These are phyloP conservation scores for Staphylotrichum tortipilum DNA, from an alignment of 495 filamentous ascomycete genomes.

Conservation along the genomic window DNA sequence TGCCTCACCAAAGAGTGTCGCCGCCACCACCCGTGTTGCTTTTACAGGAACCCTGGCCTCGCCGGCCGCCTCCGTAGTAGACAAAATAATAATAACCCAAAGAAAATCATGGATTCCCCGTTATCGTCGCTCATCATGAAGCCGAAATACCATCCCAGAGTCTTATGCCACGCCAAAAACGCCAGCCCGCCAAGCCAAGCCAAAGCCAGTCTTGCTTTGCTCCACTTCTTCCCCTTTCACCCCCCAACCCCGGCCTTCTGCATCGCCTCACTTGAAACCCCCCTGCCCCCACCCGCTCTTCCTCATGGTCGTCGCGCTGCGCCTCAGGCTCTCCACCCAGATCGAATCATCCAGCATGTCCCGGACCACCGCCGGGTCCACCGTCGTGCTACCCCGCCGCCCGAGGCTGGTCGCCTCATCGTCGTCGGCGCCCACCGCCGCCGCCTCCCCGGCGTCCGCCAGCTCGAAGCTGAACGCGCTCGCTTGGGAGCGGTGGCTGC, in stretches of 20 bases:
- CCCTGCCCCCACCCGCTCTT: slow-evolving; percentile 12
- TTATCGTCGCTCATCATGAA: slow-evolving; percentile 4
- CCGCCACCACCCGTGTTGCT: not conserved
- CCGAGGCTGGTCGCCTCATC: slow-evolving; percentile 25
- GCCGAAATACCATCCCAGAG: not conserved
- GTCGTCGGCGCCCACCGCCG: not conserved
- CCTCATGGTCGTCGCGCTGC: slow-evolving; percentile 78
- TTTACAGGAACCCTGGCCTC: not conserved
- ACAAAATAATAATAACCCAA: not conserved
- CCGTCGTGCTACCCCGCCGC: slow-evolving; percentile 48
- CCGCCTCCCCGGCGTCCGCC: slow-evolving; percentile 18
- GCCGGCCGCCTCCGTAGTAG: not conserved
- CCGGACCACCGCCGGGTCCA: slow-evolving; percentile 71
- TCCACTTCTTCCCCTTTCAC: not conserved
- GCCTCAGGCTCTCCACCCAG: slow-evolving; percentile 85
- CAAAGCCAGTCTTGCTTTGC: too few relatives aligned
- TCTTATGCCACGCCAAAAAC: not conserved
- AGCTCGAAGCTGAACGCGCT: slow-evolving; percentile 41
- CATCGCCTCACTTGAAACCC: slow-evolving; percentile 1
- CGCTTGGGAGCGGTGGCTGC: not conserved
- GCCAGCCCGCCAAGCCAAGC: too few relatives aligned
- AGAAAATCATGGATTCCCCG: not conserved
- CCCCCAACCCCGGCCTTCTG: not conserved
- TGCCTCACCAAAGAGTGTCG: too few relatives aligned
- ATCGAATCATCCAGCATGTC: slow-evolving; percentile 75